Base-by-base conservation (phyloP, 192 early-diverging fungal genomes). In the Backusella sp. region DNA sequence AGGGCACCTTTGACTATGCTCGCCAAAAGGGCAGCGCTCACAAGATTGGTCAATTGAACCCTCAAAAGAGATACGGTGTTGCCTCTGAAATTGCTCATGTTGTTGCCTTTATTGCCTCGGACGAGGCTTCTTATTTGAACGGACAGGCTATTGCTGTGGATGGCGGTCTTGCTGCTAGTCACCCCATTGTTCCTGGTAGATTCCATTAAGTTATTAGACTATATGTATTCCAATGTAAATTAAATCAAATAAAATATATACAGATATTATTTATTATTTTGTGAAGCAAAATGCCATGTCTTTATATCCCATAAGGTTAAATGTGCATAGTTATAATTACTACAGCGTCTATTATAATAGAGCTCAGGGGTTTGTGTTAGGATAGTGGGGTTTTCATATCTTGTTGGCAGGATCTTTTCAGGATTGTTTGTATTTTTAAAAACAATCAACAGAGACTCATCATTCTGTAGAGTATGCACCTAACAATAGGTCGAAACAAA, bases 21-120 rank as follows among this genome's bases (percentile, higher is more conserved):
- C 79, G 87, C 62, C 68, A 68, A n/a, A 66, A 83, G 39, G 85
- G 82, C 17, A 80, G 46, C 0, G 56, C 70, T 23, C 30, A 69
- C 49, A 88, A 87, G 73, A 84, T 88, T 62, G 86, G 87, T 1
- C 87, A 86, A 53, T 77, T 88, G 66, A 88, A 88, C 44, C 86
- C 86, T 26, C 71, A 82, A 12, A 46, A 66, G 14, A 76, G 85
- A 41, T 80, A 79, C 67, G 85, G 82, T 49, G 39, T 80, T 46
- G 72, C 84, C 39, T 71, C 53, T 19, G 86, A 87, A 74, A 79
- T 87, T 39, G 86, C 87, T 9, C 52, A 72, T 66, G 79, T 85
- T 15, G 85, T 80, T 39, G 76, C 76, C 14, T 88, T 88, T 52
- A 70, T 88, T 28, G 87, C 86, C 7, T 81, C 78, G 49, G 81